Evolutionary conservation across 352 stramenopile species (phyloP), one percentile per base, ranked within the genome.

Genomic region (Globisporangium paroecandrum): DNA sequence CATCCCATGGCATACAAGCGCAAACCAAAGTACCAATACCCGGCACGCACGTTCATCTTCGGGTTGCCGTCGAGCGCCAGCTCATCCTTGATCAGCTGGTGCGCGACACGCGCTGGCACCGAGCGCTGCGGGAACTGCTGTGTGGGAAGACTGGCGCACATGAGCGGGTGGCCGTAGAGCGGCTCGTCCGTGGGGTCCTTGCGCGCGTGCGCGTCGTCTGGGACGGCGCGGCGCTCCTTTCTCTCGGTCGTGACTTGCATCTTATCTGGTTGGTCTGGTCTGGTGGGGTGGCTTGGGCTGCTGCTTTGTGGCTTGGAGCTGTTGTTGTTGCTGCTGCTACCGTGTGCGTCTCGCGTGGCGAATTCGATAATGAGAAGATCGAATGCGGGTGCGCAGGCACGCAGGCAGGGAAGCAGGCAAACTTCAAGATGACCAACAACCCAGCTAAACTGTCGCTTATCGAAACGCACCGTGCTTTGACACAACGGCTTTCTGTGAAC

Each of bases 1-100:
- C n/a, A 64, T 18, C 24, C n/a, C 36, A 34, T 18, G 41, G 8
- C 2, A 46, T 10, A 27, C 12, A 25, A n/a, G 9, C 57, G 22
- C 24, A 51, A 9, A 29, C 12, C 12, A 32, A 34, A 6, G 15
- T 2, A n/a, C 24, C 18, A 18, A 20, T 18, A n/a, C 13, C 41
- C 5, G 27, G 27, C 27, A 76, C 77, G 66, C 72, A 85, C 76
- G 75, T 97, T 97, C 85, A 96, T 95, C 75, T 92, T 93, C 36
- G 90, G 89, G 72, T 94, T 96, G 54, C 87, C 87, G 69, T 97
- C 90, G 43, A 97, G 84, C 58, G 89, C 72, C 68, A 97, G 82
- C 69, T 97, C 89, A 72, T 97, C 90, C 71, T 91, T 90, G 68
- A 97, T 95, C 65, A 96, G 80, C 74, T 94, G 85, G 66, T 95